Conservation (phyloP, 441 rosid species). For the Omphalea diandra region DNA sequence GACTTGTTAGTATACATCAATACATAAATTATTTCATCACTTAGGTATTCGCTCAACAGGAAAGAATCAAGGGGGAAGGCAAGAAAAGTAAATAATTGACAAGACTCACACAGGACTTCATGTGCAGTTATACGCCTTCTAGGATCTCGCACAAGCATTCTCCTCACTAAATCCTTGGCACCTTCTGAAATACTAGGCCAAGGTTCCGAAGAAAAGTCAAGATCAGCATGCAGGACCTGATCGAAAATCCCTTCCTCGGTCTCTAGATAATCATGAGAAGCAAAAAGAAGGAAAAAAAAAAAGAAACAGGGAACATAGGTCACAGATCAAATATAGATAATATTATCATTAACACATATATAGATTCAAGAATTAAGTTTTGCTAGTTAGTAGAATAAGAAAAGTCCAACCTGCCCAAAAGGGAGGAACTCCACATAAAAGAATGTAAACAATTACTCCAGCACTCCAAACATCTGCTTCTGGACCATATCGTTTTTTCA, state of each 20-base stretch:
- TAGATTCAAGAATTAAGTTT: background rate
- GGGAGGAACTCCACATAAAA: slow-evolving; percentile 96
- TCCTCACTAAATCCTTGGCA: slow-evolving; percentile 86
- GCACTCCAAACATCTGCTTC: slow-evolving; percentile 99
- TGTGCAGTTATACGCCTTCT: slow-evolving; percentile 76
- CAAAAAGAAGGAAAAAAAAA: slow-evolving; percentile 8
- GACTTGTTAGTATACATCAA: background rate
- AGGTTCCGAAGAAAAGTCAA: slow-evolving; percentile 87
- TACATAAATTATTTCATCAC: background rate
- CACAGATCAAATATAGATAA: background rate
- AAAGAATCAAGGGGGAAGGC: background rate
- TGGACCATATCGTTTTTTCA: slow-evolving; percentile 80
- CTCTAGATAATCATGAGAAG: slow-evolving; percentile 41
- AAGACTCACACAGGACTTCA: slow-evolving; percentile 85
- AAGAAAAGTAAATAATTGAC: slow-evolving; percentile 1
- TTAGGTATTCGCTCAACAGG: background rate
- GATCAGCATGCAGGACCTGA: slow-evolving; percentile 91
- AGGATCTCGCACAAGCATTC: slow-evolving; percentile 92
- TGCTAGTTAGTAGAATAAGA: background rate
- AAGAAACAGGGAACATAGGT: slow-evolving; percentile 17
- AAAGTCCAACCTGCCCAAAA: slow-evolving; percentile 87
- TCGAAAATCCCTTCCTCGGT: slow-evolving; percentile 87
- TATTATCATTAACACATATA: slow-evolving; percentile 12
- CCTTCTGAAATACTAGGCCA: slow-evolving; percentile 97
- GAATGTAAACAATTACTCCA: slow-evolving; percentile 87